Evolutionary conservation across 345 rosid species (phyloP), one percentile per base, ranked within the genome.

Genomic region (Firmiana major): DNA sequence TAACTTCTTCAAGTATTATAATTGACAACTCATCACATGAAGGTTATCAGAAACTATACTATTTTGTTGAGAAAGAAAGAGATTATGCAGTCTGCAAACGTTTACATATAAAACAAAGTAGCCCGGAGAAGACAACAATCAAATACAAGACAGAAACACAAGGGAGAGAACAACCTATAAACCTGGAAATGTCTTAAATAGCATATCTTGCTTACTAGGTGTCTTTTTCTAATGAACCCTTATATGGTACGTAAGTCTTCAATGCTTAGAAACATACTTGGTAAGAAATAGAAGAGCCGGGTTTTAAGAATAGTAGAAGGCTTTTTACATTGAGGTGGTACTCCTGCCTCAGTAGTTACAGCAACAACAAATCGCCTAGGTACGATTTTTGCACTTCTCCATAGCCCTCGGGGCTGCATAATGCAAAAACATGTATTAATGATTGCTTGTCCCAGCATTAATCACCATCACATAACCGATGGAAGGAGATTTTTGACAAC

Each of bases 351-450:
- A 0, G 42, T 74, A 58, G 9, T 59, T 40, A 54, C 46, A 22
- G 58, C 57, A 5, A 16, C 69, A 59, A 8, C 5, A 26, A 43
- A 40, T 59, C 28, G 38, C 19, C 73, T 87, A 87, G 79, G 79
- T 79, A 26, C 81, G 78, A 77, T 81, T 86, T 74, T 83, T 86
- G 83, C 91, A 79, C 76, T 90, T 90, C 86, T 89, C 94, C 88
- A 84, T 86, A 71, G 89, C 88, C 81, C 85, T 89, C 69, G 94
- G 94, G 58, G 94, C 94, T 90, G 89, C 78, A 59, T 71, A 42
- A 65, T 64, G 36, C 8, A 74, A 36, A 64, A 63, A 74, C 73
- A 45, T 36, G 6, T 4, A 7, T 76, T 40, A 60, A 67, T 53
- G 62, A 83, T 49, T 22, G 26, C 57, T 38, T 45, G 48, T 17